Evolutionary conservation across 805 yeast species (phyloP).

Genomic region (Hanseniaspora singularis): DNA sequence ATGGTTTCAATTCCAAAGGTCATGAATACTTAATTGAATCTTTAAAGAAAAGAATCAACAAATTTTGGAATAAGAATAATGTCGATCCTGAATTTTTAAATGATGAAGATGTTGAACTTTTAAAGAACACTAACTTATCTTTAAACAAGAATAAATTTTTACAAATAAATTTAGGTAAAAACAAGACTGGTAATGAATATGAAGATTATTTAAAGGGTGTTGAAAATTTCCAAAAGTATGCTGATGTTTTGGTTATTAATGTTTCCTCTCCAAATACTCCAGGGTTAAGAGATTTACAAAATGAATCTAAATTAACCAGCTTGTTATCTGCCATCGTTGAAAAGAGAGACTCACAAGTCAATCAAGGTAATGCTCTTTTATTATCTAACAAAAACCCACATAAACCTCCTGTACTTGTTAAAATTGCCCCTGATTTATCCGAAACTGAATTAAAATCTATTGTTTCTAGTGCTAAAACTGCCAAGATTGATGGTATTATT

Average conservation of each 20-base stretch:
- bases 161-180: slow-evolving; percentile 83
- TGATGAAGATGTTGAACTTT: slow-evolving; percentile 19
- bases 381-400: slow-evolving; percentile 21
- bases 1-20: slow-evolving; percentile 89
- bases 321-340: slow-evolving; percentile 55
- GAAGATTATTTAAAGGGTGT: slow-evolving; percentile 80
- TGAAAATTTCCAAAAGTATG: slow-evolving; percentile 62
- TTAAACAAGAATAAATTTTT: slow-evolving; percentile 54
- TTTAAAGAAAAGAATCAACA: slow-evolving; percentile 51
- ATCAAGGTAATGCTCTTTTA: slow-evolving; percentile 26
- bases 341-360: slow-evolving; percentile 49
- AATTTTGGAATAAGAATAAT: slow-evolving; percentile 25
- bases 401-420: slow-evolving; percentile 74
- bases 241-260: slow-evolving; percentile 81
- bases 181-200: slow-evolving; percentile 82
- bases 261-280: slow-evolving; percentile 96
- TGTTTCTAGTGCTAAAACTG: slow-evolving; percentile 62
- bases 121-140: slow-evolving; percentile 31
- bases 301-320: slow-evolving; percentile 55
- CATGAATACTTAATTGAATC: slow-evolving; percentile 61
- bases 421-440: slow-evolving; percentile 84
- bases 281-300: slow-evolving; percentile 78
- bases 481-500: slow-evolving; percentile 82
- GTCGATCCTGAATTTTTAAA: slow-evolving; percentile 16
- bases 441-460: slow-evolving; percentile 72